A percentile compares a stretch with the other conserved stretches of the same genome.
These are phyloP conservation scores for Pythium phragmitis DNA, from an alignment of 352 stramenopile species.

Conservation along the genomic window DNA sequence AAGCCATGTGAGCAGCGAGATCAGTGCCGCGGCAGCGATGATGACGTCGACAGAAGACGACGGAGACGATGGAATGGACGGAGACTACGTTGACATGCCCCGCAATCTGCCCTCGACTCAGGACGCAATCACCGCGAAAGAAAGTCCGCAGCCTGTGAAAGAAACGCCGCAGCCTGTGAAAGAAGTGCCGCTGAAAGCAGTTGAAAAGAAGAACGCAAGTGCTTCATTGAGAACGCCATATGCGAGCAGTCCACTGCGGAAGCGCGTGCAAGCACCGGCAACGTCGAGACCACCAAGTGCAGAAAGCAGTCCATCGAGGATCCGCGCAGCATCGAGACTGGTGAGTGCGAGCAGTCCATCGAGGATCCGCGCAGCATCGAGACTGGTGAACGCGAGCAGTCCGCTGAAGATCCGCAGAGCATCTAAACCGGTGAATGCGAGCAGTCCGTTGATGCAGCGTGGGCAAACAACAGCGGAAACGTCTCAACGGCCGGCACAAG, in stretches of 20 bases:
- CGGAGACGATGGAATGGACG: background rate
- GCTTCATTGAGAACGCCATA: background rate
- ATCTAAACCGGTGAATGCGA: background rate
- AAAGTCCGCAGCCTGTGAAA: background rate
- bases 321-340: too few species aligned
- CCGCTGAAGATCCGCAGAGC: too few species aligned
- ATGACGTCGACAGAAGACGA: slow-evolving; percentile 18
- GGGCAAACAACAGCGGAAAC: background rate
- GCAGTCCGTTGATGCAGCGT: background rate
- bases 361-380: too few species aligned
- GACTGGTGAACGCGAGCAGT: too few species aligned
- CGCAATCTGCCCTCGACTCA: slow-evolving; percentile 11
- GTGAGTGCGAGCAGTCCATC: too few species aligned
- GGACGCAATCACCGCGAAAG: background rate
- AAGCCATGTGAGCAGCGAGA: slow-evolving; percentile 17
- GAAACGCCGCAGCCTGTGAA: background rate
- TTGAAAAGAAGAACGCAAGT: background rate
- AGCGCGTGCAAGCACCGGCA: too few species aligned
- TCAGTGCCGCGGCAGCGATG: background rate
- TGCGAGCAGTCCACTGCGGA: too few species aligned
- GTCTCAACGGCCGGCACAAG: background rate
- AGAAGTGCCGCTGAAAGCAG: background rate
- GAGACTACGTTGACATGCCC: slow-evolving; percentile 13
- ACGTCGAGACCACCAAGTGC: too few species aligned
- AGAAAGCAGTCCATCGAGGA: too few species aligned